Conservation (phyloP, 805 yeast genomes). For the Metschnikowia colocasiae region DNA sequence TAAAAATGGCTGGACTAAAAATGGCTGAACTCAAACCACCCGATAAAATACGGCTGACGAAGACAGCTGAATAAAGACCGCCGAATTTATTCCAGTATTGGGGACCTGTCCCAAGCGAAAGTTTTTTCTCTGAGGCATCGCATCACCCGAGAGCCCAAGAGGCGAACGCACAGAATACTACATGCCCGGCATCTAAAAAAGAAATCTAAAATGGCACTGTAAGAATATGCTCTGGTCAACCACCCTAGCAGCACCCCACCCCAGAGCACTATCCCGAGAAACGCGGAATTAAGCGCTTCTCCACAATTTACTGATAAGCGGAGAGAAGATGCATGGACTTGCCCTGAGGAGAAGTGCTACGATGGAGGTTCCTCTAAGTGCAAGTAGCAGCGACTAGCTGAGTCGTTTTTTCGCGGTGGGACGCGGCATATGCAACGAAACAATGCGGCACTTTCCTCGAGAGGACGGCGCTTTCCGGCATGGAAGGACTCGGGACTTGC, state of each 20-base stretch:
- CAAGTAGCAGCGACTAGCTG: slow-evolving; percentile 4
- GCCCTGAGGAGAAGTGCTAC: background rate
- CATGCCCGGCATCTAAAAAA: background rate
- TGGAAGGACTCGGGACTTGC: background rate
- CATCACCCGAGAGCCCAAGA: background rate
- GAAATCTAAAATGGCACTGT: background rate
- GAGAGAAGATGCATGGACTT: background rate
- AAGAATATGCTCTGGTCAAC: background rate
- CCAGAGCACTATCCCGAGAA: background rate
- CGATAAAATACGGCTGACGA: too few species aligned
- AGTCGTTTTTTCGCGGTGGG: background rate
- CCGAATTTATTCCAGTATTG: background rate
- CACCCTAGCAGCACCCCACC: background rate
- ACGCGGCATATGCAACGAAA: slow-evolving; percentile 3
- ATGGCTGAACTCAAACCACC: too few species aligned
- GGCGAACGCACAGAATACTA: slow-evolving; percentile 1
- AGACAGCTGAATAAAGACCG: too few species aligned
- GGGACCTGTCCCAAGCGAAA: background rate
- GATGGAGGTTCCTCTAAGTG: slow-evolving; percentile 3
- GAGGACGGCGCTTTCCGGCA: slow-evolving; percentile 1
- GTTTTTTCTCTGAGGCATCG: background rate
- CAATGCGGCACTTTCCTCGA: slow-evolving; percentile 1
- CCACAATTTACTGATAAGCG: slow-evolving; percentile 1
- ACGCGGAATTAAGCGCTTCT: background rate
- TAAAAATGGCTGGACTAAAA: too few species aligned